Percentiles rank a stretch among this genome's conserved stretches.
Evolutionary conservation across 129 eudicot genomes (phyloP).

Genomic region (Helichrysum umbraculigerum): DNA sequence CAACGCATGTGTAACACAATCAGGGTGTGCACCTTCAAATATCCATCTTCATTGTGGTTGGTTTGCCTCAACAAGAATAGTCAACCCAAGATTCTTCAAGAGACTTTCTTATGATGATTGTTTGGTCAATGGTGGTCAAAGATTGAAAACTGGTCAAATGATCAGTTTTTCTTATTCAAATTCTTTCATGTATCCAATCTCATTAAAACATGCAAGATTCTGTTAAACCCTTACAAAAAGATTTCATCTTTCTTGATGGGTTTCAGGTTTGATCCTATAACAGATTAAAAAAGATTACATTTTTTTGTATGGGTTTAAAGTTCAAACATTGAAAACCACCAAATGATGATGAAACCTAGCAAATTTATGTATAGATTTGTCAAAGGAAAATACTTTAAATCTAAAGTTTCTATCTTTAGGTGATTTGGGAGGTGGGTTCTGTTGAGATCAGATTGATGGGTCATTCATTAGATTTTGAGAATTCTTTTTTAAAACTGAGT

Average conservation of each 20-base stretch:
- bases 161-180: constrained; percentile 69
- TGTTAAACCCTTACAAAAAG: constrained; percentile 37
- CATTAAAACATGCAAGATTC: constrained; percentile 57
- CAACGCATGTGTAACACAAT: constrained; percentile 56
- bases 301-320: constrained; percentile 2
- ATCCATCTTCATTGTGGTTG: constrained; percentile 73
- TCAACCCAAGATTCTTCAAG: constrained; percentile 66
- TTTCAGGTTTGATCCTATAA: constrained; percentile 7
- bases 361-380: constrained; percentile 2
- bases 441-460: constrained; percentile 33
- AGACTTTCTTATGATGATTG: constrained; percentile 72
- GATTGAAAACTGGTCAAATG: constrained; percentile 49
- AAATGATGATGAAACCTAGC: constrained; percentile 13
- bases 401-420: constrained; percentile 26
- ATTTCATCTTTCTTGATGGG: neutral
- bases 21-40: constrained; percentile 70
- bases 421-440: constrained; percentile 24
- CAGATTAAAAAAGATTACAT: neutral
- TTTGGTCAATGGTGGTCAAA: constrained; percentile 57
- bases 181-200: constrained; percentile 65
- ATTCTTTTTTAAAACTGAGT: constrained; percentile 21
- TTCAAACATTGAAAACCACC: constrained; percentile 14
- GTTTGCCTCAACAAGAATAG: constrained; percentile 76
- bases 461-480: constrained; percentile 39
- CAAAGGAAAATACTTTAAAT: constrained; percentile 19